phyloP scores from a whole-genome alignment of 2,329 filamentous ascomycete species.

The Phyllosticta citrichinensis region DNA sequence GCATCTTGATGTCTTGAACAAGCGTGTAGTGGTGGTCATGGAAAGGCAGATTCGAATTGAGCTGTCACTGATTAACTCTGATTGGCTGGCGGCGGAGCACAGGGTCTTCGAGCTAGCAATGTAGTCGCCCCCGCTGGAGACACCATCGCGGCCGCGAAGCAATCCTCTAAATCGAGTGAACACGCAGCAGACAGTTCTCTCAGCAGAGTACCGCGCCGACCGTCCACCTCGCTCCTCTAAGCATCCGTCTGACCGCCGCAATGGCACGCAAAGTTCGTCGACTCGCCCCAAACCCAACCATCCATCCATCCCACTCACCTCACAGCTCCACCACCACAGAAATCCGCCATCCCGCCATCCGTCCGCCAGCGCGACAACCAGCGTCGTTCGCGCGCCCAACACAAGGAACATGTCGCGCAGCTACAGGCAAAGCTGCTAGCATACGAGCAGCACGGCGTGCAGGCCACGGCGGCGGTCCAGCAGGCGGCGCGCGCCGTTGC shows the following conservation, averaged over 20 bases:
- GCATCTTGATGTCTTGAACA: no score
- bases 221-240: no score
- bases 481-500: conserved; percentile 41
- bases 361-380: conserved; percentile 38
- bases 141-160: neutral
- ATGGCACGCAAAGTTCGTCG: neutral
- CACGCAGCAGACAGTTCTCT: no score
- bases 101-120: neutral
- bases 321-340: neutral
- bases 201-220: no score
- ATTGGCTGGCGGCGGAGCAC: neutral
- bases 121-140: neutral
- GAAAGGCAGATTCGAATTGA: neutral
- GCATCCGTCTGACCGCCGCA: no score
- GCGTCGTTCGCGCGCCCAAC: conserved; percentile 43
- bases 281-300: neutral
- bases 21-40: neutral
- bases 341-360: conserved; percentile 5
- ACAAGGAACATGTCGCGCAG: conserved; percentile 36
- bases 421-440: conserved; percentile 30
- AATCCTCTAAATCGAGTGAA: no score
- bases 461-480: conserved; percentile 46
- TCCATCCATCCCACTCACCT: neutral
- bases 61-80: neutral
- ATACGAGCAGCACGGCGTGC: conserved; percentile 39